Percentiles rank a stretch among this genome's conserved stretches.
Conservation (phyloP, 164 flowering plant species). For the Cinnamomum micranthum region DNA sequence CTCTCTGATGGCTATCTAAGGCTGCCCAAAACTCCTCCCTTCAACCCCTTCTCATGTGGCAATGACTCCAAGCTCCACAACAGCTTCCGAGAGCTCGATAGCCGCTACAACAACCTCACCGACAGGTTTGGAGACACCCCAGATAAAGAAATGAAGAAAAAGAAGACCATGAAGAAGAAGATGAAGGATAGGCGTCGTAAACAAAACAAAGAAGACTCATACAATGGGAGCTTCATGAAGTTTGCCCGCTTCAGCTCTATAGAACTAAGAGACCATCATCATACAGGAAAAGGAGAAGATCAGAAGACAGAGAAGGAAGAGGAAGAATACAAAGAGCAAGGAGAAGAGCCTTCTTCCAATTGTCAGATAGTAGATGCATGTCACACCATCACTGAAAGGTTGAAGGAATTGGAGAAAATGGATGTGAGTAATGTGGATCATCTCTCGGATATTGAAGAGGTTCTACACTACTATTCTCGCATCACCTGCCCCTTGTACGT, state of each 20-base stretch:
- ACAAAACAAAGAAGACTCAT: constrained; percentile 8
- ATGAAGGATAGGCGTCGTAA: not conserved
- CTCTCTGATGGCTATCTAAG: constrained; percentile 40
- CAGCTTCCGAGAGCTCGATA: constrained; percentile 27
- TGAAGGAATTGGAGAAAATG: constrained; percentile 65
- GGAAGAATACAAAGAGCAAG: not conserved
- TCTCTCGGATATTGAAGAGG: constrained; percentile 66
- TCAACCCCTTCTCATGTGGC: constrained; percentile 35
- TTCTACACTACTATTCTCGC: constrained; percentile 68
- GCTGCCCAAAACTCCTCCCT: constrained; percentile 43
- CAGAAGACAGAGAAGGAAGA: not conserved
- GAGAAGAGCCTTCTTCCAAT: constrained; percentile 12
- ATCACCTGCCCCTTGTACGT: constrained; percentile 69
- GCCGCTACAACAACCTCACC: constrained; percentile 19
- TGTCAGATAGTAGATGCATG: constrained; percentile 15
- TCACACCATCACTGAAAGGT: constrained; percentile 35
- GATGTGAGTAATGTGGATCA: constrained; percentile 54
- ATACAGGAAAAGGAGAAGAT: not conserved
- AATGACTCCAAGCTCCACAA: constrained; percentile 14
- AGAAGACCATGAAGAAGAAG: not conserved
- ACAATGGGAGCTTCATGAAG: constrained; percentile 21
- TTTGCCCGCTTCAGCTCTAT: constrained; percentile 8
- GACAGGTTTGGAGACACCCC: constrained; percentile 1
- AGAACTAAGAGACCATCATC: not conserved
- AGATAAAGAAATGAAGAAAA: constrained; percentile 8